A percentile compares a stretch with the other conserved stretches of the same genome.
These are phyloP conservation scores for Phyllosticta ampelicida DNA, from an alignment of 2,329 filamentous ascomycete genomes.

Conservation along the genomic window DNA sequence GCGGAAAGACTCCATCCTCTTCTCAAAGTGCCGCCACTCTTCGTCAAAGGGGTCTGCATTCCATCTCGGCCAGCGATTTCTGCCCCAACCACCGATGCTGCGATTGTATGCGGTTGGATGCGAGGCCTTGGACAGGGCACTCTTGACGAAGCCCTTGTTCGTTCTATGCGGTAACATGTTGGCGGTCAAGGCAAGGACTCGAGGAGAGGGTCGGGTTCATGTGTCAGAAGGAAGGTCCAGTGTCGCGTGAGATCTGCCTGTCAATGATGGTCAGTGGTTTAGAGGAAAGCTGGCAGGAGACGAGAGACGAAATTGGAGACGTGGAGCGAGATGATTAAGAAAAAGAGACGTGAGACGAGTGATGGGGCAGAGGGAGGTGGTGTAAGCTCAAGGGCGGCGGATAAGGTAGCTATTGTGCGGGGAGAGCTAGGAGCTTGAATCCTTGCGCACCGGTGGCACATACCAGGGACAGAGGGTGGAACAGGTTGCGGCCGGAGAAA, in stretches of 20 bases:
- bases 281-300: not conserved
- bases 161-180: conserved; percentile 7
- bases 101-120: not conserved
- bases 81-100: conserved; percentile 4
- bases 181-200: not conserved
- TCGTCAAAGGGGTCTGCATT: not conserved
- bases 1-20: conserved; percentile 4
- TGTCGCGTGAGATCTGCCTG: not conserved
- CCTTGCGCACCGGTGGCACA: not conserved
- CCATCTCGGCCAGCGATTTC: conserved; percentile 8
- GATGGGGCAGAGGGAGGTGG: not conserved
- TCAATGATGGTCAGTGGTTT: not conserved
- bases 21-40: conserved; percentile 4
- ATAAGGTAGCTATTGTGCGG: not conserved
- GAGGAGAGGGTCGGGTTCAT: not conserved
- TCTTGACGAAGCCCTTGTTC: conserved; percentile 3
- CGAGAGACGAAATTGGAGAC: not conserved
- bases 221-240: not conserved
- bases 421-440: not conserved
- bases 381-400: not conserved
- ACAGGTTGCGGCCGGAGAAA: not conserved
- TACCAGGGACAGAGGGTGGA: not conserved
- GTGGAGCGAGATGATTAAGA: not conserved
- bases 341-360: not conserved
- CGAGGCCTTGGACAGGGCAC: not conserved